Percentiles rank a stretch among this genome's conserved stretches.
Conservation (phyloP, 805 yeast genomes). For the Jamesozyma jinghongensis region DNA sequence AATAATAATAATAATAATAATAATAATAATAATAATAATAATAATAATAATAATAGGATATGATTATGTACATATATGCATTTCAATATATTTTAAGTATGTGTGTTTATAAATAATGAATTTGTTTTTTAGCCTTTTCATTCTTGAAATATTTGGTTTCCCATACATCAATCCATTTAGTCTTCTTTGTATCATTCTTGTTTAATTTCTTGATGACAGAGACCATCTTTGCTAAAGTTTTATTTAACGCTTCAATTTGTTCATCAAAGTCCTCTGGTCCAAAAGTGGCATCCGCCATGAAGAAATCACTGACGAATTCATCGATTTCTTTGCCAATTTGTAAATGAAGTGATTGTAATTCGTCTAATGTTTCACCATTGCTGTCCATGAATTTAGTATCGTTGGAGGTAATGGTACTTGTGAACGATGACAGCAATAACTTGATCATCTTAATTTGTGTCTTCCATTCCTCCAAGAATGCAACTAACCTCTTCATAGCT, state of each 20-base stretch:
- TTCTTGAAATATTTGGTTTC: slow-evolving; percentile 21
- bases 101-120: no score
- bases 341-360: slow-evolving; percentile 36
- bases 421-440: slow-evolving; percentile 47
- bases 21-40: background rate
- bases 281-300: slow-evolving; percentile 30
- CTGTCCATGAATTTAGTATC: slow-evolving; percentile 17
- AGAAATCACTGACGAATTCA: slow-evolving; percentile 47
- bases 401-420: slow-evolving; percentile 45
- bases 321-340: slow-evolving; percentile 43
- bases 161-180: slow-evolving; percentile 31
- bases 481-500: slow-evolving; percentile 23
- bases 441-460: slow-evolving; percentile 40
- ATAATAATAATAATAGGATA: background rate
- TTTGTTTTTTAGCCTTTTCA: background rate
- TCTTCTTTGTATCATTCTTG: slow-evolving; percentile 40
- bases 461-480: slow-evolving; percentile 41
- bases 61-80: background rate
- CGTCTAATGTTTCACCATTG: slow-evolving; percentile 40
- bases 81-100: background rate
- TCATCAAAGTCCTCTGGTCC: slow-evolving; percentile 31
- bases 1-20: background rate
- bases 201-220: slow-evolving; percentile 39
- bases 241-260: slow-evolving; percentile 19
- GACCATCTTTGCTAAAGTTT: slow-evolving; percentile 25